Evolutionary conservation across 352 stramenopile species (phyloP), one percentile per base, ranked within the genome.

Genomic region (Globisporangium emineosum): DNA sequence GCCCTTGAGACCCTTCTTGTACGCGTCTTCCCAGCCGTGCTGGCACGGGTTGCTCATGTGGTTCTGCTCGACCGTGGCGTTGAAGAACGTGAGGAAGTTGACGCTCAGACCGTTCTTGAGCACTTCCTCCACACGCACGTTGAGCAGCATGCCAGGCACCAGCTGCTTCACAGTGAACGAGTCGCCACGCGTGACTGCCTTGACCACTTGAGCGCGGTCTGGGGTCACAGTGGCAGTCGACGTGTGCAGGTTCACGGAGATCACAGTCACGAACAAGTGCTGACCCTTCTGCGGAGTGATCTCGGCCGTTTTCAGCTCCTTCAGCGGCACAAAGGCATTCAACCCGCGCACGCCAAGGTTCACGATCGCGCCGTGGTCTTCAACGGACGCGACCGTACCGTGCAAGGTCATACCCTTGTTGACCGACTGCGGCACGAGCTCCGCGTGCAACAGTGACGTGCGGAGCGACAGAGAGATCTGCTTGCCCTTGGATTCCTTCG

Each of bases 361-460:
- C 47, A 98, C 71, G 25, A 98, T 85, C 33, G 90, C 94, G 55
- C 96, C 96, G 73, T 98, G 94, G 79, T 98, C 94, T 74, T 99
- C 93, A 1, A 98, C 70, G 2, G 83, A 97, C 25, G 80, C 62
- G 50, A 99, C 87, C 23, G 84, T 91, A 57, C 91, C 95, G 55
- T 94, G 82, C 40, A 98, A 64, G 4, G 83, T 71, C 57, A 91
- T 79, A 49, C 77, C 86, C 62, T 94, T 96, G 45, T 53, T 56
- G 2, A 96, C 54, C 21, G 77, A 84, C 56, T 86, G 69, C 32
- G 80, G 67, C 30, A 65, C 65, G 5, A 96, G 76, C 54, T 92
- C 90, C 0, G 71, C 73, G 73, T 99, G 96, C 40, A 99, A 66
- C 60, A 88, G 71, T 50, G 80, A 86, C 7, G 94, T 88, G 32